Conservation (phyloP, 805 yeast genomes). For the Candida piceae region DNA sequence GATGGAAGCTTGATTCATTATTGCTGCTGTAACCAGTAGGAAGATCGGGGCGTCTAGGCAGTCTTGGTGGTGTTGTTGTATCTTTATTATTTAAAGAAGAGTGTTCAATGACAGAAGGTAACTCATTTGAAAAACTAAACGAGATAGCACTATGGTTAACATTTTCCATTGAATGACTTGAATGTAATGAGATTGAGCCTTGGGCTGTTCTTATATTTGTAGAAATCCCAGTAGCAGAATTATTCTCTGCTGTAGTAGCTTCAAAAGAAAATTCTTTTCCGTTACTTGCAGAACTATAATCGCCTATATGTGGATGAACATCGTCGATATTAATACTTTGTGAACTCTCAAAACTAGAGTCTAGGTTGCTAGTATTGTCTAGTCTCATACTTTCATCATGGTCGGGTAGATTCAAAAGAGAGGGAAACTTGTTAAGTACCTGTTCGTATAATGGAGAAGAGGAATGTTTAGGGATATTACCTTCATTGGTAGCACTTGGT, state of each 20-base stretch:
- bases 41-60: not conserved
- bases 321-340: not conserved
- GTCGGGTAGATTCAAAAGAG: constrained; percentile 12
- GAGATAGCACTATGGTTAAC: too few relatives aligned
- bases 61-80: not conserved
- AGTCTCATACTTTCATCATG: not conserved
- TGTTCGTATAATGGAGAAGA: constrained; percentile 19
- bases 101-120: too few relatives aligned
- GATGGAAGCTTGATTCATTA: not conserved
- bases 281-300: not conserved
- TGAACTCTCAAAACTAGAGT: not conserved
- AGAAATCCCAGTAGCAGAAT: too few relatives aligned
- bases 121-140: too few relatives aligned
- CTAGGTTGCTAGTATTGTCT: not conserved
- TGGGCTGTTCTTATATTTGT: not conserved
- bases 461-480: not conserved
- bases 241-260: too few relatives aligned
- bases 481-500: not conserved
- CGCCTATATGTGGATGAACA: not conserved
- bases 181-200: too few relatives aligned
- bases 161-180: too few relatives aligned
- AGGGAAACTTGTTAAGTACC: constrained; percentile 16
- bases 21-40: not conserved
- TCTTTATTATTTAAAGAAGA: too few relatives aligned
- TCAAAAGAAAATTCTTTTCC: constrained; percentile 10